Base-by-base conservation (phyloP, 1,284 basidiomycete genomes). In the Ustilago tritici region DNA sequence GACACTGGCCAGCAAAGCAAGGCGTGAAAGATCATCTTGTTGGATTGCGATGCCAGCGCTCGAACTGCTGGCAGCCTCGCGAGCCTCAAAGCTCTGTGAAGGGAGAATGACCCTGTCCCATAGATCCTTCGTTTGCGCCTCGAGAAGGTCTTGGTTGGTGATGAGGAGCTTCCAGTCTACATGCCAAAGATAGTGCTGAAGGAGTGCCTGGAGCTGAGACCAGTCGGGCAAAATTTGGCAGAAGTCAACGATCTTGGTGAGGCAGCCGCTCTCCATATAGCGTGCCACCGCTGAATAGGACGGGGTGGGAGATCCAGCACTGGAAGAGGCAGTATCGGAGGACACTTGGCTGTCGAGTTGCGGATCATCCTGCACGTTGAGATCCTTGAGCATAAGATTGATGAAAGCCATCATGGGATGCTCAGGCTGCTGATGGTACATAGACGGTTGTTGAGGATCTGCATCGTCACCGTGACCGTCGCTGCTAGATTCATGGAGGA, bases 151-250 rank as follows among this genome's bases (percentile, higher is more conserved):
- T 31, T 78, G 76, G 4, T 52, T 23, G n/a, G 76, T 78, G 47
- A 78, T 61, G 56, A 69, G 56, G 34, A 78, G 71, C 57, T 71
- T 75, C 76, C 76, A 78, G 28, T 78, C 76, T n/a, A 78, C 69
- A 31, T 78, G 40, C 71, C 69, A 65, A 10, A 78, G 67, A 41
- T 71, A 78, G 46, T 69, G 57, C 35, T 59, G 43, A 9, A 78
- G 17, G 2, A 78, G 56, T 15, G 34, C 38, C 19, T 63, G 49
- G 35, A 78, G 36, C 7, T 57, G 64, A 0, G 57, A 9, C 71
- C 72, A 71, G 12, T 75, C 76, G 10, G 76, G 76, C 1, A 78
- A 17, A 4, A 75, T 61, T 19, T 46, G 14, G 47, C 68, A 71
- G 52, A 78, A 78, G 2, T 61, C 56, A 10, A 65, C 14, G 7